These are phyloP conservation scores for Podaxis carcinomalis DNA, from an alignment of 768 basidiomycete species.

Conservation along the genomic window DNA sequence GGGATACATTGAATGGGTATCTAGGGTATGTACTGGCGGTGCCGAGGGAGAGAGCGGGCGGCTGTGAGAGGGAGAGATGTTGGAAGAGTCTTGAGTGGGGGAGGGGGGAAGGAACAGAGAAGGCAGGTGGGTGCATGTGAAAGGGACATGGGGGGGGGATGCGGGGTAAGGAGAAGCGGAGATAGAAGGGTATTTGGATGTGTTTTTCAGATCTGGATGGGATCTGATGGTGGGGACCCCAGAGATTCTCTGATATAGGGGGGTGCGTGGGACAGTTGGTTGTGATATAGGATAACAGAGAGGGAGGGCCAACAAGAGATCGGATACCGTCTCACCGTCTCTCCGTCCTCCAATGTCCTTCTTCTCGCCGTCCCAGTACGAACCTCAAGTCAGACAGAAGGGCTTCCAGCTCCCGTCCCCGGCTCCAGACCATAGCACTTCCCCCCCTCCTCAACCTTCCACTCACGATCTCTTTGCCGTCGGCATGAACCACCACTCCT, in stretches of 20 bases:
- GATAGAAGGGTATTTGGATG: constrained; percentile 8
- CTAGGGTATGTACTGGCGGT: background rate
- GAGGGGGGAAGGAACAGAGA: background rate
- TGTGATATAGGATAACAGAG: background rate
- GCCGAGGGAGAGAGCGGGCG: background rate
- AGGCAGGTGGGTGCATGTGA: background rate
- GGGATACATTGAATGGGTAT: background rate
- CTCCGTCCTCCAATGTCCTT: constrained; percentile 30
- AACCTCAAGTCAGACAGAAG: constrained; percentile 63
- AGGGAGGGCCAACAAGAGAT: background rate
- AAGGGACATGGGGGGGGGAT: constrained; percentile 1
- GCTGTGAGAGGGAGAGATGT: background rate
- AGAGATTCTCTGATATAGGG: background rate
- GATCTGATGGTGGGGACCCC: constrained; percentile 4
- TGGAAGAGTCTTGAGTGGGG: background rate
- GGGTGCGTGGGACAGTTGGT: constrained; percentile 6
- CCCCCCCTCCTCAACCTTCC: constrained; percentile 24
- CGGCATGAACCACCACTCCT: constrained; percentile 32
- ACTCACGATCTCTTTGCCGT: constrained; percentile 33
- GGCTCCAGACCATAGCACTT: constrained; percentile 20
- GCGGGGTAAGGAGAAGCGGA: constrained; percentile 8
- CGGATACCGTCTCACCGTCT: too few species aligned
- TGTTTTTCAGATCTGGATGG: constrained; percentile 6
- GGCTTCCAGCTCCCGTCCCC: constrained; percentile 66
- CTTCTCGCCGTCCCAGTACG: constrained; percentile 39